Percentiles rank a stretch among this genome's conserved stretches.
Conservation (phyloP, 2,329 filamentous ascomycete genomes). For the Fusarium lateritium region DNA sequence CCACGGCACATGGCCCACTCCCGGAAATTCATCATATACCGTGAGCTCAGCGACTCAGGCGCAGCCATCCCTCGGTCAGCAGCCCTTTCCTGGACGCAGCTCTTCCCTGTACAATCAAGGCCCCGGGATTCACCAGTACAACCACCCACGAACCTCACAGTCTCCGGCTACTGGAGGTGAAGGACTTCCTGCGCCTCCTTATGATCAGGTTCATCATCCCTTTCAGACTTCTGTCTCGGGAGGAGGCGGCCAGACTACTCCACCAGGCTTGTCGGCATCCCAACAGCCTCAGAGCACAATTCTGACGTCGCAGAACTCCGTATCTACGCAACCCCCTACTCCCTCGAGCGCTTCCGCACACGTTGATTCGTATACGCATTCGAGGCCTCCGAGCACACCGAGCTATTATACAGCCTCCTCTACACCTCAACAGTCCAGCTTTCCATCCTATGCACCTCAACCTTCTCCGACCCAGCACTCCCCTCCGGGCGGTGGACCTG, state of each 20-base stretch:
- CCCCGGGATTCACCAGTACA: slow-evolving; percentile 61
- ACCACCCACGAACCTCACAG: slow-evolving; percentile 54
- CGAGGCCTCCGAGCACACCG: slow-evolving; percentile 69
- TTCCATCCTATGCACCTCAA: slow-evolving; percentile 60
- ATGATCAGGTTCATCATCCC: slow-evolving; percentile 75
- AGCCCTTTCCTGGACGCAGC: slow-evolving; percentile 50
- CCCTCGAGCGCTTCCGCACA: slow-evolving; percentile 68
- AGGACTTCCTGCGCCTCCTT: slow-evolving; percentile 75
- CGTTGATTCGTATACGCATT: slow-evolving; percentile 69
- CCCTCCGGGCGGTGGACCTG: slow-evolving; percentile 59
- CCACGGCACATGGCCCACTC: slow-evolving; percentile 72
- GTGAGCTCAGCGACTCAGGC: slow-evolving; percentile 62
- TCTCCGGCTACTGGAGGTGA: slow-evolving; percentile 71
- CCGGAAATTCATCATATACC: slow-evolving; percentile 64
- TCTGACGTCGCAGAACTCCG: slow-evolving; percentile 47
- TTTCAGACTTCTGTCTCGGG: slow-evolving; percentile 72
- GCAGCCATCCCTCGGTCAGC: slow-evolving; percentile 49
- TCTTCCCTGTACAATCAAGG: slow-evolving; percentile 63
- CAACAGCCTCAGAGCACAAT: slow-evolving; percentile 49
- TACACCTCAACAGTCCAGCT: slow-evolving; percentile 63
- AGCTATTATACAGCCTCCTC: slow-evolving; percentile 72
- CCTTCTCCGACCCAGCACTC: slow-evolving; percentile 61
- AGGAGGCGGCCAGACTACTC: slow-evolving; percentile 58
- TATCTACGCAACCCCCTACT: slow-evolving; percentile 62
- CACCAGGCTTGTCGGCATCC: slow-evolving; percentile 49